A percentile compares a stretch with the other conserved stretches of the same genome.
Evolutionary conservation across 345 rosid species (phyloP).

Genomic region (Schrenkiella parvula): DNA sequence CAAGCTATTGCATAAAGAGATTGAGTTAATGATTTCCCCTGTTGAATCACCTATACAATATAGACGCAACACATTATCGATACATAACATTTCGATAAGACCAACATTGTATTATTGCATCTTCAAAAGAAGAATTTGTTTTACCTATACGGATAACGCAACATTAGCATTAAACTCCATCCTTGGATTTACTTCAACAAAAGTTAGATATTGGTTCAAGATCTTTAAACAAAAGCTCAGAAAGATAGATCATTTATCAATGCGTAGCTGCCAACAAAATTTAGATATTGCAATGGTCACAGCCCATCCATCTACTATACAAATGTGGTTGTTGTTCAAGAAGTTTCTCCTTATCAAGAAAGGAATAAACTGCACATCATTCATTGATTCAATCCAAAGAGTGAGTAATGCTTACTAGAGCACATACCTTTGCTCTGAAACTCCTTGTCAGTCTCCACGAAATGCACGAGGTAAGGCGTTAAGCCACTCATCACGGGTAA

Average conservation of each 20-base stretch:
- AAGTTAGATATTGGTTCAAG: not conserved
- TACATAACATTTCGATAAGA: not conserved
- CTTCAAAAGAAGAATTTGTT: not conserved
- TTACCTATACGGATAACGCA: constrained; percentile 60
- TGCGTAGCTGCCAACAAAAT: constrained; percentile 91
- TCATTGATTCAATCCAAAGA: not conserved
- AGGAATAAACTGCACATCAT: constrained; percentile 12
- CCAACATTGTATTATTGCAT: not conserved
- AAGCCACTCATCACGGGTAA: constrained; percentile 81
- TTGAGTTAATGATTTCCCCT: constrained; percentile 43
- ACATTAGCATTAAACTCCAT: constrained; percentile 58
- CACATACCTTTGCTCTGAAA: constrained; percentile 77
- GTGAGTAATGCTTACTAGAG: too few species aligned
- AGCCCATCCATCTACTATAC: constrained; percentile 93
- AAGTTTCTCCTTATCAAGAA: constrained; percentile 56
- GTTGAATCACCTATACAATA: constrained; percentile 47
- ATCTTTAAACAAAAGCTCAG: not conserved
- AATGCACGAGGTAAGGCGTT: constrained; percentile 84
- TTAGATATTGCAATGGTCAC: constrained; percentile 95
- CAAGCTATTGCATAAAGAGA: constrained; percentile 43
- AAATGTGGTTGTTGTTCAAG: constrained; percentile 91
- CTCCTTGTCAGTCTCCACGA: constrained; percentile 91
- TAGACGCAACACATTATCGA: not conserved
- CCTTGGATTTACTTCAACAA: constrained; percentile 73
- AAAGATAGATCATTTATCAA: constrained; percentile 6